These are phyloP conservation scores for Cokeromyces recurvatus DNA, from an alignment of 371 early-diverging fungal species.

Conservation along the genomic window DNA sequence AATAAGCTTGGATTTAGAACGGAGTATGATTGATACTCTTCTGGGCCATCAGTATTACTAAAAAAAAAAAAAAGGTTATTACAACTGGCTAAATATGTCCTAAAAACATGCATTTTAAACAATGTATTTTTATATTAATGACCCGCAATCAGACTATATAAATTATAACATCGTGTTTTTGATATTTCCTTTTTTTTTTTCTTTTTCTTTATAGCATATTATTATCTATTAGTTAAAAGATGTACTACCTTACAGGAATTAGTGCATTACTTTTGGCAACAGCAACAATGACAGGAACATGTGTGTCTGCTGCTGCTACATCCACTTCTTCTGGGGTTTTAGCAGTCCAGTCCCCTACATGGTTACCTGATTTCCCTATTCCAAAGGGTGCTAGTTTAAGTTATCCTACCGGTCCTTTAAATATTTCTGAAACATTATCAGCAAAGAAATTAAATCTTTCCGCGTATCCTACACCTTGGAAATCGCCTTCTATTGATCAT, in stretches of 20 bases:
- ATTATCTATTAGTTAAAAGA: slow-evolving; percentile 8
- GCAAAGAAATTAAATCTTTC: slow-evolving; percentile 16
- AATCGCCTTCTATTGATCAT: slow-evolving; percentile 19
- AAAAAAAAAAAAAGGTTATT: too few relatives aligned
- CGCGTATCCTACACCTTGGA: slow-evolving; percentile 39
- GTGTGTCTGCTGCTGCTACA: slow-evolving; percentile 20
- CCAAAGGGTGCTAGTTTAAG: slow-evolving; percentile 27
- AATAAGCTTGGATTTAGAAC: too few relatives aligned
- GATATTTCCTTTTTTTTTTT: background rate
- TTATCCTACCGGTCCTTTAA: slow-evolving; percentile 29
- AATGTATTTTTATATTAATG: too few relatives aligned
- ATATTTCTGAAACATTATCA: slow-evolving; percentile 18
- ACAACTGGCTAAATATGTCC: too few relatives aligned
- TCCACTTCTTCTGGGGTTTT: slow-evolving; percentile 19
- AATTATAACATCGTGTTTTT: too few relatives aligned
- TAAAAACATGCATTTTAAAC: too few relatives aligned
- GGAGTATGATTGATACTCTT: too few relatives aligned
- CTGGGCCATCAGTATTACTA: too few relatives aligned
- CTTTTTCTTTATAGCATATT: background rate
- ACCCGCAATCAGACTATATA: too few relatives aligned
- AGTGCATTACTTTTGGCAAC: slow-evolving; percentile 25
- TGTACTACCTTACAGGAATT: slow-evolving; percentile 17
- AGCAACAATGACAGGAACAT: slow-evolving; percentile 18
- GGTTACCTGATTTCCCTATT: slow-evolving; percentile 29
- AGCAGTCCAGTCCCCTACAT: slow-evolving; percentile 36